Conservation (phyloP, 1,284 basidiomycete species). For the Meira nashicola region DNA sequence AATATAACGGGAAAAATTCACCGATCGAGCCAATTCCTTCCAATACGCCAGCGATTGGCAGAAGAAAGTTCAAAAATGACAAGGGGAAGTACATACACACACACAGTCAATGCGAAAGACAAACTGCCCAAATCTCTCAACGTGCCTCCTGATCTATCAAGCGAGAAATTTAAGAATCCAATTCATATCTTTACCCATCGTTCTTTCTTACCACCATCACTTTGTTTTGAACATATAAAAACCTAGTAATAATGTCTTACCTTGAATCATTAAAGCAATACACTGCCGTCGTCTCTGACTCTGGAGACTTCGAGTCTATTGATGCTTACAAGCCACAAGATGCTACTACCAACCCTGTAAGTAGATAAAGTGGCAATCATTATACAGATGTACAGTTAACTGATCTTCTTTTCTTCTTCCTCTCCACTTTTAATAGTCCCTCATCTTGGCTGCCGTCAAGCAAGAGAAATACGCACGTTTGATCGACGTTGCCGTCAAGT, state of each 20-base stretch:
- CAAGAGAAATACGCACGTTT: constrained; percentile 78
- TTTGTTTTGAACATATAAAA: neutral
- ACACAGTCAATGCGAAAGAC: neutral
- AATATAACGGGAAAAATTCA: too few relatives aligned
- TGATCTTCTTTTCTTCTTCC: constrained; percentile 11
- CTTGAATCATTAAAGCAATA: constrained; percentile 50
- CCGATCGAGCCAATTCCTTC: too few relatives aligned
- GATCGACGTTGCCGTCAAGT: constrained; percentile 75
- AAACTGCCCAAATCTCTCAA: neutral
- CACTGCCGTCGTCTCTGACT: constrained; percentile 47
- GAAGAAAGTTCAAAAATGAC: neutral
- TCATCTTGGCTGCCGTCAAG: constrained; percentile 85
- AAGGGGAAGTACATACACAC: neutral
- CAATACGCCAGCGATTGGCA: neutral
- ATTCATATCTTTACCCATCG: neutral
- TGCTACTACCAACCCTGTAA: constrained; percentile 52
- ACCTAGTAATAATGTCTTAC: neutral
- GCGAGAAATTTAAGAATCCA: neutral
- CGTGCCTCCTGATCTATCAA: neutral
- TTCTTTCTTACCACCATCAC: neutral
- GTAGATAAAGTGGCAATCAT: constrained; percentile 11
- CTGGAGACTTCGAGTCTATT: constrained; percentile 52
- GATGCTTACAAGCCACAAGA: constrained; percentile 53
- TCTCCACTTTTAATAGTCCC: too few relatives aligned
- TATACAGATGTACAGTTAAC: neutral